Conservation (phyloP, 169 alveolate genomes). For the Neospora caninum region DNA sequence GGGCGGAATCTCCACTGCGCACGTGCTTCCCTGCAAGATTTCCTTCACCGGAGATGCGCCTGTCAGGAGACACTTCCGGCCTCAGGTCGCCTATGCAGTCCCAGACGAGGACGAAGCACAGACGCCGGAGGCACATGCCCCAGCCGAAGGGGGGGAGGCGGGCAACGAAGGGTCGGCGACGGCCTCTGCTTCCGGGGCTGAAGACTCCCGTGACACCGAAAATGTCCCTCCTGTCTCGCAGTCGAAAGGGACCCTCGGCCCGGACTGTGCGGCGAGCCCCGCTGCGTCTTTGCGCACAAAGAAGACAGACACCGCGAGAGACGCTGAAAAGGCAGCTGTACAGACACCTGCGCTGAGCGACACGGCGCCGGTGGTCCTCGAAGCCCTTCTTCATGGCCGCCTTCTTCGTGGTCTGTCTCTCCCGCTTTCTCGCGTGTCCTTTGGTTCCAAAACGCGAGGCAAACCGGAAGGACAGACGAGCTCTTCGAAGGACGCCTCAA, state of each 20-base stretch:
- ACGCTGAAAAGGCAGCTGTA: background rate
- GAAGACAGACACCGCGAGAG: background rate
- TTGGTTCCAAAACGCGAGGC: background rate
- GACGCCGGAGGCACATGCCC: background rate
- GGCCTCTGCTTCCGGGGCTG: background rate
- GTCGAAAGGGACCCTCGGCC: background rate
- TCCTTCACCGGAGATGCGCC: background rate
- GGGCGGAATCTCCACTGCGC: background rate
- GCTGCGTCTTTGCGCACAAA: background rate
- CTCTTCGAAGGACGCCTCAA: background rate
- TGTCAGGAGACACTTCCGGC: background rate
- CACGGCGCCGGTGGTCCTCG: background rate
- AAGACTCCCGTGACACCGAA: background rate
- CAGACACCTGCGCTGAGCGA: background rate
- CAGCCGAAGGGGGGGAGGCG: background rate
- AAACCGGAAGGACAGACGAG: background rate
- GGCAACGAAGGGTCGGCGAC: background rate
- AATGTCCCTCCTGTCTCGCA: background rate
- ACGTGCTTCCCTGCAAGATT: background rate
- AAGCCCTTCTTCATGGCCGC: constrained; percentile 8
- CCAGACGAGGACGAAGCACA: background rate
- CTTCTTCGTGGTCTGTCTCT: background rate
- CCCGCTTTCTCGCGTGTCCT: background rate
- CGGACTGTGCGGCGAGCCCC: background rate
- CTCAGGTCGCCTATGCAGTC: background rate